Percentiles rank a stretch among this genome's conserved stretches.
These are phyloP conservation scores for Gentiana dahurica DNA, from an alignment of 257 asterid species.

Conservation along the genomic window DNA sequence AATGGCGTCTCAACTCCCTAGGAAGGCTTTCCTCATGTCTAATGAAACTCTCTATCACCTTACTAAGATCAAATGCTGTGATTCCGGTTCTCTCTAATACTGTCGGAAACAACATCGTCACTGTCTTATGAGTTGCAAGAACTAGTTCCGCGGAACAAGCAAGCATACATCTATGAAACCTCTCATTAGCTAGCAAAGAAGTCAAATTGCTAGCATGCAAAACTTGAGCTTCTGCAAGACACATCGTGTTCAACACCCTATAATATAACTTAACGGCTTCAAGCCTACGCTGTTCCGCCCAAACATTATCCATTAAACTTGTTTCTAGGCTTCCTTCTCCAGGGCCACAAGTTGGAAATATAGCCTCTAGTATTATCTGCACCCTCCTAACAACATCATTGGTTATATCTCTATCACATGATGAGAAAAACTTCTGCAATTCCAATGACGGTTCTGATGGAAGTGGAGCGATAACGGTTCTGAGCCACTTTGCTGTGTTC, in stretches of 20 bases:
- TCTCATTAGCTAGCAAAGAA: constrained; percentile 80
- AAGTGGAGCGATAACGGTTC: constrained; percentile 82
- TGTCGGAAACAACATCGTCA: constrained; percentile 90
- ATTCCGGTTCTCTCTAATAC: constrained; percentile 96
- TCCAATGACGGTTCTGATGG: constrained; percentile 76
- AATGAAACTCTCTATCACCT: constrained; percentile 96
- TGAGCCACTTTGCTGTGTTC: constrained; percentile 95
- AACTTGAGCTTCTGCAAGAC: constrained; percentile 79
- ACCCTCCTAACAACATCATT: constrained; percentile 80
- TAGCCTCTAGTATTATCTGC: constrained; percentile 84
- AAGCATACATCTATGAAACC: constrained; percentile 98
- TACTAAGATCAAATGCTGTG: constrained; percentile 94
- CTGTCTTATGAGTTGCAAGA: constrained; percentile 98
- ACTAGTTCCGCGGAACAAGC: constrained; percentile 99
- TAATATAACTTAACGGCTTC: constrained; percentile 89
- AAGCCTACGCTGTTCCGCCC: constrained; percentile 94
- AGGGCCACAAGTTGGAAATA: constrained; percentile 84
- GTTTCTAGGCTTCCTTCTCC: constrained; percentile 54
- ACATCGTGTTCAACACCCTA: constrained; percentile 89
- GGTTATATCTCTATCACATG: constrained; percentile 80
- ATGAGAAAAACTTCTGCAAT: constrained; percentile 66
- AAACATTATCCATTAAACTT: constrained; percentile 78
- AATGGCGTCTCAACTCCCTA: constrained; percentile 86
- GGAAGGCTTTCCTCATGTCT: constrained; percentile 98
- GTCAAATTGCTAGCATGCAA: constrained; percentile 70